Evolutionary conservation across 768 basidiomycete species (phyloP).

Genomic region (Auricularia sp.): DNA sequence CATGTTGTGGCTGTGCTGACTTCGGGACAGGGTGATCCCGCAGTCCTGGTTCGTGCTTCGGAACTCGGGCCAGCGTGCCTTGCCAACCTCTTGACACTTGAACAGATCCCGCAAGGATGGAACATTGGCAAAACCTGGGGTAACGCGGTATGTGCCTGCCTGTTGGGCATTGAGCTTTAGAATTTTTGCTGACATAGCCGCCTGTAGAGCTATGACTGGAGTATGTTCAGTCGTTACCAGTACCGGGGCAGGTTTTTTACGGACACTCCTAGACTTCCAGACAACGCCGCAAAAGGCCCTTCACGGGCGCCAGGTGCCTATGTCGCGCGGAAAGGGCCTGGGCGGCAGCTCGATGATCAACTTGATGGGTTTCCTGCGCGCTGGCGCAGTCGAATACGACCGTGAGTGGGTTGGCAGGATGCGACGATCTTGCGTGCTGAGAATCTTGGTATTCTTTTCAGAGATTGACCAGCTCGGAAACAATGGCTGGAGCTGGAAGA

Average conservation of each 20-base stretch:
- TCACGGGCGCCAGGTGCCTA: neutral
- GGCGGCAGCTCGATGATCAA: constrained; percentile 39
- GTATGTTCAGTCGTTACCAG: neutral
- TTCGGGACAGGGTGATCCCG: neutral
- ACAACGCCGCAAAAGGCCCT: neutral
- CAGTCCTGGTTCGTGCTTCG: neutral
- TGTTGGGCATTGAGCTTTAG: neutral
- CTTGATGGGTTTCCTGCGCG: constrained; percentile 16
- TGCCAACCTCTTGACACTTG: neutral
- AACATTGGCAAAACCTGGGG: neutral
- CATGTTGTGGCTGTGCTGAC: neutral
- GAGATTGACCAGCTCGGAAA: neutral
- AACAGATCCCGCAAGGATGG: neutral
- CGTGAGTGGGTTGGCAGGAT: neutral
- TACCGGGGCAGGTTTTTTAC: neutral
- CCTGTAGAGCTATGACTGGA: neutral
- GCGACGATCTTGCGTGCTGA: too few species aligned
- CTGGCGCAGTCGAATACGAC: neutral
- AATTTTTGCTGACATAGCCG: neutral
- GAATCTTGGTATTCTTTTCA: too few species aligned
- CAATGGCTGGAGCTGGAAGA: constrained; percentile 7
- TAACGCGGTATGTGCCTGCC: neutral
- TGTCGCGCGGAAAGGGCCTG: constrained; percentile 17
- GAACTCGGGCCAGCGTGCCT: neutral
- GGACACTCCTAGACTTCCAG: neutral